Evolutionary conservation across 208 protist species (phyloP).

Genomic region (Acanthamoeba royreba): DNA sequence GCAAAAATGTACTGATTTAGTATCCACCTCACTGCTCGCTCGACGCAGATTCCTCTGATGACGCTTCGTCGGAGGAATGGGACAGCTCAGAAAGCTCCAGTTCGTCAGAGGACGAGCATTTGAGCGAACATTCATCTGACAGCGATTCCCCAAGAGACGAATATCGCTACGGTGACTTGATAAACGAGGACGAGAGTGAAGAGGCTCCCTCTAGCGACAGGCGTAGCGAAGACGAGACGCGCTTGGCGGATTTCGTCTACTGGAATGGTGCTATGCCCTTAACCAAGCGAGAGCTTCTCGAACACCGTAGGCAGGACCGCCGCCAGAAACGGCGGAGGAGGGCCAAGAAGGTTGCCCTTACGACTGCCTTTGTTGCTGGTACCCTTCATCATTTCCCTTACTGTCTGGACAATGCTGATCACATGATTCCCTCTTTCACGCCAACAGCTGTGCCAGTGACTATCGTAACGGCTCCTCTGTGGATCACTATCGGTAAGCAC

Average conservation of each 20-base stretch:
- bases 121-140: no score
- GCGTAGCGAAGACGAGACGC: neutral
- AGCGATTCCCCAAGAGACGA: no score
- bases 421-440: neutral
- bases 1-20: no score
- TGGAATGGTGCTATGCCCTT: neutral
- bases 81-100: no score
- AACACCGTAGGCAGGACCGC: neutral
- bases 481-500: neutral
- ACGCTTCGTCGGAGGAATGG: neutral
- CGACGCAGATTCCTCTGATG: neutral
- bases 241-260: neutral
- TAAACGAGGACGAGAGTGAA: neutral
- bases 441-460: neutral
- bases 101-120: no score
- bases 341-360: conserved; percentile 6
- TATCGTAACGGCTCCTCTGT: neutral
- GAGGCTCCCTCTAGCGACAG: neutral
- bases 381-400: neutral
- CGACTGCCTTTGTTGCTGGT: neutral
- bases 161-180: no score
- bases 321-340: neutral
- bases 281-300: neutral
- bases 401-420: neutral
- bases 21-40: neutral